Percentiles rank a stretch among this genome's conserved stretches.
Conservation (phyloP, 2,329 filamentous ascomycete species). For the Paecilomyces formosus region DNA sequence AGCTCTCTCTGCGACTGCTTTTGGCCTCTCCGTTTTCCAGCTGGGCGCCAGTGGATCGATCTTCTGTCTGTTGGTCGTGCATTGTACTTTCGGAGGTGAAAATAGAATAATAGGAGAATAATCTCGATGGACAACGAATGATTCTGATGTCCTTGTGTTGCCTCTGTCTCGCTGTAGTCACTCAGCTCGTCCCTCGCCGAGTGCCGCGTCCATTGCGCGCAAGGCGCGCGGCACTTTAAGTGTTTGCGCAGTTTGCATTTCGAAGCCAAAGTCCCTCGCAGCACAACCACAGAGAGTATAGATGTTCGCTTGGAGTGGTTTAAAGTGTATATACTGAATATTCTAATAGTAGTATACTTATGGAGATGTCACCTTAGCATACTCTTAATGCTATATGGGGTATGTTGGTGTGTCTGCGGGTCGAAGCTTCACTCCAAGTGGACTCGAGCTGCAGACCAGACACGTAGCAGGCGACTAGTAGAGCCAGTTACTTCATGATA, state of each 20-base stretch:
- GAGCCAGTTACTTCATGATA: too few relatives aligned
- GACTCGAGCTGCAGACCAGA: not conserved
- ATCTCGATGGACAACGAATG: not conserved
- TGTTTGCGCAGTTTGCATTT: constrained; percentile 22
- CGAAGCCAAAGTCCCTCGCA: not conserved
- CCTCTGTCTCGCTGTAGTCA: not conserved
- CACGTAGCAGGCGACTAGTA: too few relatives aligned
- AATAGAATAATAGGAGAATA: not conserved
- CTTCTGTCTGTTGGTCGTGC: constrained; percentile 11
- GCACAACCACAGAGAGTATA: not conserved
- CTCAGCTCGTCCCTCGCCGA: not conserved
- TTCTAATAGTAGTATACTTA: not conserved
- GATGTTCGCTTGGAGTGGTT: not conserved
- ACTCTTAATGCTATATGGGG: not conserved
- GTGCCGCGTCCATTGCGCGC: not conserved
- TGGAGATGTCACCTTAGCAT: not conserved
- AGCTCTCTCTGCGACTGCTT: constrained; percentile 26
- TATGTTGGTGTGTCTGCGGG: not conserved
- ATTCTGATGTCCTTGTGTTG: not conserved
- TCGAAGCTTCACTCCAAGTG: not conserved
- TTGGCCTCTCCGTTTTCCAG: constrained; percentile 5
- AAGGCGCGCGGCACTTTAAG: constrained; percentile 7
- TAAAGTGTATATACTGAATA: not conserved
- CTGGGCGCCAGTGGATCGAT: constrained; percentile 5
- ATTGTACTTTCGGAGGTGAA: constrained; percentile 6